Evolutionary conservation across 441 rosid genomes (phyloP), one percentile per base, ranked within the genome.

Genomic region (Populus hybrid): DNA sequence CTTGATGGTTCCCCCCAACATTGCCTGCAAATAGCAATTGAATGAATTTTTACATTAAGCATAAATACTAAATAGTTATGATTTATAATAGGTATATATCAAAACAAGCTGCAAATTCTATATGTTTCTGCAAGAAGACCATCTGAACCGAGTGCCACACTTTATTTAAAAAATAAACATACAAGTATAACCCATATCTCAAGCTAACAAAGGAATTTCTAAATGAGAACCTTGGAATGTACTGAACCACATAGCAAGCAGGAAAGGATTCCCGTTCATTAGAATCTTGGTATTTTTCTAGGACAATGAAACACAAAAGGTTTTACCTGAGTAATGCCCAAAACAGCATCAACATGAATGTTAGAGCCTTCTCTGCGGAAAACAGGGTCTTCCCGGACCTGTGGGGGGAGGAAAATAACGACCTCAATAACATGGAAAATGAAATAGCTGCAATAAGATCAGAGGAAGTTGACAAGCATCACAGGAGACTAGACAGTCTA

Each of bases 321-420:
- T 59, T 78, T 81, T 81, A 97, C 99, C 99, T 95, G 99, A 70
- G 96, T 89, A 73, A 94, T 86, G 84, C 89, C 87, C 74, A 97
- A 76, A 84, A 90, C 92, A 63, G 97, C 81, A 83, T 97, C 97
- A 50, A 94, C 98, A 78, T 95, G 99, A 86, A 95, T 90, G 80
- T 93, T 88, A 10, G 97, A 88, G 67, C 98, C 98, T 76, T 94
- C 97, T 89, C 98, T 90, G 35, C 98, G 98, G 86, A 96, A 96
- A 66, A 96, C 91, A 61, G 98, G 98, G 84, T 96, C 99, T 84
- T 94, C 96, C 40, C 92, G 91, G 64, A 96, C 97, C 99, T 96
- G 78, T 75, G 75, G 42, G 24, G 28, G 32, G 30, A 10, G 74
- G 28, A 35, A 79, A 61, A 69, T 21, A 70, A 64, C 0, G 28